phyloP scores from a whole-genome alignment of 768 basidiomycete genomes.

The Porphyrellus cyaneotinctus region DNA sequence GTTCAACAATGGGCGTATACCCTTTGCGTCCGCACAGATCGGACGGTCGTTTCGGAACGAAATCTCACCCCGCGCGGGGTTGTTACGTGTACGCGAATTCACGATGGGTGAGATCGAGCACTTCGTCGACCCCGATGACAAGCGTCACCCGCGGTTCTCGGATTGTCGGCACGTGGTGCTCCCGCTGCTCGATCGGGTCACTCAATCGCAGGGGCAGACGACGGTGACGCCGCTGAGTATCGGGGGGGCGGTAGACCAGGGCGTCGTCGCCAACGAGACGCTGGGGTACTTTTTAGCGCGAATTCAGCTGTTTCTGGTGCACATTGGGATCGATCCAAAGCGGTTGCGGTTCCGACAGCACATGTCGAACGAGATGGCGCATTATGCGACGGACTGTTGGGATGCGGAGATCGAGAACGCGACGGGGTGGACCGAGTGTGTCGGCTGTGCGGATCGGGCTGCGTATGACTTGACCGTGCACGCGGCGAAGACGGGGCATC shows the following conservation, averaged over 20 bases:
- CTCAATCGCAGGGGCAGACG: conserved; percentile 74
- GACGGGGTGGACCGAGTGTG: conserved; percentile 91
- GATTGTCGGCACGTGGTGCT: conserved; percentile 76
- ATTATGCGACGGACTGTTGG: conserved; percentile 99
- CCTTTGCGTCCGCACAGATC: conserved; percentile 96
- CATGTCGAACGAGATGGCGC: conserved; percentile 99
- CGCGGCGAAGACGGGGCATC: conserved; percentile 73
- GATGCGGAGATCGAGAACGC: conserved; percentile 97
- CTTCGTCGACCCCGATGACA: conserved; percentile 93
- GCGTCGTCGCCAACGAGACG: conserved; percentile 93
- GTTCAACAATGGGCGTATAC: conserved; percentile 95
- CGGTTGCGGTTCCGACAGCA: conserved; percentile 95
- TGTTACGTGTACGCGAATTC: conserved; percentile 97
- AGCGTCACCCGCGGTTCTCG: conserved; percentile 77
- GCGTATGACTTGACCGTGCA: conserved; percentile 96
- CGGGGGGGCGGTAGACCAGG: conserved; percentile 84
- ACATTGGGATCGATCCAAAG: conserved; percentile 82
- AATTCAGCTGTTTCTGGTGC: conserved; percentile 82
- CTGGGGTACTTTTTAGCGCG: conserved; percentile 96
- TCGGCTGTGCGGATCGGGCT: conserved; percentile 96
- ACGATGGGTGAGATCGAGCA: conserved; percentile 99
- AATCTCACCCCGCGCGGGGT: conserved; percentile 93
- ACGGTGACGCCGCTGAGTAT: conserved; percentile 63
- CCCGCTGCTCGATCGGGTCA: conserved; percentile 72
- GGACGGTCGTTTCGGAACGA: conserved; percentile 97